phyloP scores from a whole-genome alignment of 495 filamentous ascomycete genomes.

The Talaromyces trachyspermus region DNA sequence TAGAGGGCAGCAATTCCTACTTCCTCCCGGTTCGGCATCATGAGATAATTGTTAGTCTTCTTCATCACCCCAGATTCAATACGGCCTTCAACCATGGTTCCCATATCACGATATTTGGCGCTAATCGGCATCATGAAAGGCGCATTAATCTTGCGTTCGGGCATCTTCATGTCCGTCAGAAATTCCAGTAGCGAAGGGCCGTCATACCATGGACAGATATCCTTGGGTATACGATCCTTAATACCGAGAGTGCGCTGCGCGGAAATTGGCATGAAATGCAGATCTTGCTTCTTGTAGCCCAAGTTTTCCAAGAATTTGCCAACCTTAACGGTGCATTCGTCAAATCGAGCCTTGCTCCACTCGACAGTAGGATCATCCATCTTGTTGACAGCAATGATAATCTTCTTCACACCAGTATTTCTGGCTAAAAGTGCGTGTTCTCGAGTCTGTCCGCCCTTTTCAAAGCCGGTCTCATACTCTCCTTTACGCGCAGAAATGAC shows the following conservation, averaged over 20 bases:
- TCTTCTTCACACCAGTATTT: slow-evolving; percentile 95
- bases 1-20: slow-evolving; percentile 78
- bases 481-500: slow-evolving; percentile 97
- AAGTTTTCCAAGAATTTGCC: slow-evolving; percentile 78
- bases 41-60: slow-evolving; percentile 71
- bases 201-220: slow-evolving; percentile 73
- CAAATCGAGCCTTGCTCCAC: slow-evolving; percentile 87
- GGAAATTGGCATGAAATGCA: slow-evolving; percentile 94
- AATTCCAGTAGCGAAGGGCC: slow-evolving; percentile 94
- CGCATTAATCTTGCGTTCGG: slow-evolving; percentile 93
- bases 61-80: slow-evolving; percentile 89
- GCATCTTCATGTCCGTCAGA: slow-evolving; percentile 79
- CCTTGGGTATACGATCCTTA: slow-evolving; percentile 76
- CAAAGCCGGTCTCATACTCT: slow-evolving; percentile 99
- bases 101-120: slow-evolving; percentile 94
- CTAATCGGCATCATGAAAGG: slow-evolving; percentile 99
- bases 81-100: slow-evolving; percentile 95
- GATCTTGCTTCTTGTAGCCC: slow-evolving; percentile 89
- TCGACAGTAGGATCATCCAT: slow-evolving; percentile 97
- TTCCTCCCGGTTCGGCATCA: slow-evolving; percentile 91
- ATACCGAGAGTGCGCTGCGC: slow-evolving; percentile 79
- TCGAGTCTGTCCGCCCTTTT: slow-evolving; percentile 94
- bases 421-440: slow-evolving; percentile 96
- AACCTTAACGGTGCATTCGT: slow-evolving; percentile 88
- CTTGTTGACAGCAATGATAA: slow-evolving; percentile 92